These are phyloP conservation scores for Pterocarpus macrocarpus DNA, from an alignment of 306 rosid genomes.

Conservation along the genomic window DNA sequence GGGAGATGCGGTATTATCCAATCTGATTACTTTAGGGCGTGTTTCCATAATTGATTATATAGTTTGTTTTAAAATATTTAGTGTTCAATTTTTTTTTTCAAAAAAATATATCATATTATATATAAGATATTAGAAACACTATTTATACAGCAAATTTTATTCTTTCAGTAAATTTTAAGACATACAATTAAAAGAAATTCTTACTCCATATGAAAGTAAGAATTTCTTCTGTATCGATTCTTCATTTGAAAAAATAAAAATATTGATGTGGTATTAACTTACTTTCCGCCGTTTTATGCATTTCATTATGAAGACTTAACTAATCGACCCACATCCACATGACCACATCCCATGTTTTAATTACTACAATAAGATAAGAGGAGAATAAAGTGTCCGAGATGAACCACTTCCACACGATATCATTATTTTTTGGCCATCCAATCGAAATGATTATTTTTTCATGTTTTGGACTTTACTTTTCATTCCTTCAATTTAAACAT, in stretches of 20 bases:
- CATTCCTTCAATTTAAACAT: constrained; percentile 5
- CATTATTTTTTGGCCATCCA: constrained; percentile 7
- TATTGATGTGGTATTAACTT: neutral
- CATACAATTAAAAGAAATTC: neutral
- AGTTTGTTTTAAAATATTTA: neutral
- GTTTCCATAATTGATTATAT: neutral
- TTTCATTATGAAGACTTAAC: neutral
- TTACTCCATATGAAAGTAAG: neutral
- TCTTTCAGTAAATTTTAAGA: neutral
- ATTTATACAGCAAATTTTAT: neutral
- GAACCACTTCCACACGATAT: neutral
- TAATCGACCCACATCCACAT: neutral
- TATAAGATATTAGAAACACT: no score
- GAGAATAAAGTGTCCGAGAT: constrained; percentile 20
- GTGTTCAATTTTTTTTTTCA: no score
- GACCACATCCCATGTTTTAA: neutral
- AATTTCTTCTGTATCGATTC: neutral
- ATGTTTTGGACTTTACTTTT: neutral
- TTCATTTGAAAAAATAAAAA: neutral
- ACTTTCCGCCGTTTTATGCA: neutral
- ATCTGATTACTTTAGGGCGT: neutral
- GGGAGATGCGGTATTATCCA: neutral
- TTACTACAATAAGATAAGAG: neutral
- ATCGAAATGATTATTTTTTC: neutral
- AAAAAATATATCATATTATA: no score